Evolutionary conservation across 1,139 yeast species (phyloP).

Genomic region (Insectozyma bohioensis): DNA sequence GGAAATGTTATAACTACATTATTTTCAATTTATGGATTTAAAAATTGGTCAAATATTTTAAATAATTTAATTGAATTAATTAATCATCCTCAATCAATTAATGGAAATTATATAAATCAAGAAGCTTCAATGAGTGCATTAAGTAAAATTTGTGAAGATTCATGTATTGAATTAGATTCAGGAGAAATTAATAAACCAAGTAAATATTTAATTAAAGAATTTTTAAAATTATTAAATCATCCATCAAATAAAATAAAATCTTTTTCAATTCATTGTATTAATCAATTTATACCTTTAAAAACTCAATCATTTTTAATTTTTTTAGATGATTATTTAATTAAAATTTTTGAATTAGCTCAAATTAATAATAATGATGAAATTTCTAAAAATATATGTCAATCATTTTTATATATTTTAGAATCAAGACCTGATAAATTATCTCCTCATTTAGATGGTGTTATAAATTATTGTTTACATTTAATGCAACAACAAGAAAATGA

Average conservation of each 20-base stretch:
- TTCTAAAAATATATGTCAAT: slow-evolving; percentile 72
- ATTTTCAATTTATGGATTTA: slow-evolving; percentile 69
- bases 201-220: slow-evolving; percentile 63
- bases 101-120: slow-evolving; percentile 36
- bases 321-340: slow-evolving; percentile 63
- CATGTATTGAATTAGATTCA: slow-evolving; percentile 54
- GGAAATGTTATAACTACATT: slow-evolving; percentile 88
- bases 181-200: slow-evolving; percentile 67
- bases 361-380: slow-evolving; percentile 48
- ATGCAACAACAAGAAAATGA: slow-evolving; percentile 51
- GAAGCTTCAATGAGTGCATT: slow-evolving; percentile 80
- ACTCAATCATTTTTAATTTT: slow-evolving; percentile 64
- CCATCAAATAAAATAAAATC: slow-evolving; percentile 54
- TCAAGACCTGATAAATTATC: slow-evolving; percentile 76
- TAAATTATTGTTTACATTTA: slow-evolving; percentile 80
- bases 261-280: slow-evolving; percentile 68
- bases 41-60: slow-evolving; percentile 72
- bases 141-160: slow-evolving; percentile 86
- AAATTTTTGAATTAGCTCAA: slow-evolving; percentile 63
- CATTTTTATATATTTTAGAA: slow-evolving; percentile 74
- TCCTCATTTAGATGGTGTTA: slow-evolving; percentile 82
- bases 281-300: slow-evolving; percentile 70
- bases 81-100: slow-evolving; percentile 13
- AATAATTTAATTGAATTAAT: slow-evolving; percentile 66
- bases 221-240: slow-evolving; percentile 50